Percentiles rank a stretch among this genome's conserved stretches.
These are phyloP conservation scores for Rhynchospora pubera DNA, from an alignment of 176 grass and related monocot species.

Conservation along the genomic window DNA sequence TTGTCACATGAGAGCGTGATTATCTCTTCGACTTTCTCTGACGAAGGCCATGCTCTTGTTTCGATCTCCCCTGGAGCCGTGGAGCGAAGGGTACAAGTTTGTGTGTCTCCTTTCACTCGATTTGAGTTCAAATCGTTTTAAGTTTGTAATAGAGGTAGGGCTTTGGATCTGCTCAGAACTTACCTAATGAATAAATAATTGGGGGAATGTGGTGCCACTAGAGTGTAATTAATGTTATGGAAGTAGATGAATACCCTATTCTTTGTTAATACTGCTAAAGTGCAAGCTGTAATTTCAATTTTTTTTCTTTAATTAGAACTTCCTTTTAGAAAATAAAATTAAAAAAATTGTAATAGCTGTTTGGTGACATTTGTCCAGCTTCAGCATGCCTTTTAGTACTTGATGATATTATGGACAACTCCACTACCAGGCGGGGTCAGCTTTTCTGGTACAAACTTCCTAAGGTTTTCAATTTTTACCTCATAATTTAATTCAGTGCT, in stretches of 20 bases:
- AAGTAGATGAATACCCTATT: neutral
- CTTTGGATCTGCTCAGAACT: neutral
- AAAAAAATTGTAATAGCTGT: slow-evolving; percentile 11
- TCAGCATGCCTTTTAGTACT: slow-evolving; percentile 97
- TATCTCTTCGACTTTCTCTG: too few relatives aligned
- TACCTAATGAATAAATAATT: neutral
- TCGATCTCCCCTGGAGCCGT: too few relatives aligned
- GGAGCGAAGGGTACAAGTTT: too few relatives aligned
- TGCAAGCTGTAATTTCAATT: slow-evolving; percentile 21
- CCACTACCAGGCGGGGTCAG: slow-evolving; percentile 69
- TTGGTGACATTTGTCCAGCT: slow-evolving; percentile 46
- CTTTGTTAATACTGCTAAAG: neutral
- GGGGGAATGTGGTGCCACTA: neutral
- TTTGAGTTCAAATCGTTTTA: too few relatives aligned
- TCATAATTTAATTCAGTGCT: neutral
- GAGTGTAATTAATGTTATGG: neutral
- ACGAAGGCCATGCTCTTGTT: too few relatives aligned
- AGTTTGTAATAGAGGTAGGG: neutral
- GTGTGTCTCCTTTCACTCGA: too few relatives aligned
- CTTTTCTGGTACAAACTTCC: slow-evolving; percentile 82
- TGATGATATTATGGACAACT: slow-evolving; percentile 97
- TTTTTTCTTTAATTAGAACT: neutral
- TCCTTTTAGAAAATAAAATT: neutral
- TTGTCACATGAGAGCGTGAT: too few relatives aligned
- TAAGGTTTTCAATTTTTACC: slow-evolving; percentile 37